phyloP scores from a whole-genome alignment of 176 grass and related monocot genomes.

The Olyra latifolia region DNA sequence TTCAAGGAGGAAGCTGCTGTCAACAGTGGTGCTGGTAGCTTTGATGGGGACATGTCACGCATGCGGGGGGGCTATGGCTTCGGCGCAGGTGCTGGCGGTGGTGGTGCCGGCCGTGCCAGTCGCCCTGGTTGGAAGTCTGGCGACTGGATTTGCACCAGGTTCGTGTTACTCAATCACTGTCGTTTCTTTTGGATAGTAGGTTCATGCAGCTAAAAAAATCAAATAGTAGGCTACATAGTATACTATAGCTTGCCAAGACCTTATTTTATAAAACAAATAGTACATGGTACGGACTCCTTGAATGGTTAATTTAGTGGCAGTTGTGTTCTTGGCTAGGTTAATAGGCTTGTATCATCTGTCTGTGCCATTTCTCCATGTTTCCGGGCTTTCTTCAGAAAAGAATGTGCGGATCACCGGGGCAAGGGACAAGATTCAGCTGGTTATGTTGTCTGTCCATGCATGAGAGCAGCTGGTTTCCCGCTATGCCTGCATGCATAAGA shows the following conservation, averaged over 20 bases:
- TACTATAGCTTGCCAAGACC: background rate
- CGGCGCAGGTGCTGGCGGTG: constrained; percentile 34
- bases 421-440: background rate
- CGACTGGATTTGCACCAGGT: constrained; percentile 99
- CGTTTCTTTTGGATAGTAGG: background rate
- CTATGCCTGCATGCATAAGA: background rate
- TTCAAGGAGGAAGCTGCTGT: constrained; percentile 81
- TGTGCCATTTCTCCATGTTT: background rate
- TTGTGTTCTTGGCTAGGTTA: background rate
- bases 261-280: background rate
- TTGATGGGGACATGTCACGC: constrained; percentile 70
- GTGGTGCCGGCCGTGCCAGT: constrained; percentile 37
- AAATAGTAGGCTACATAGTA: background rate
- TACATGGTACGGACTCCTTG: background rate
- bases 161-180: constrained; percentile 7
- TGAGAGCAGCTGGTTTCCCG: background rate
- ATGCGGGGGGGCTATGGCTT: constrained; percentile 70
- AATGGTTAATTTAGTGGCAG: background rate
- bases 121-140: constrained; percentile 90
- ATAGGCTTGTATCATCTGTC: constrained; percentile 1
- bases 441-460: background rate
- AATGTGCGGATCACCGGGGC: background rate
- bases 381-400: background rate
- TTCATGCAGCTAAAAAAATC: background rate
- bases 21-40: constrained; percentile 56